These are phyloP conservation scores for Dictyostelium intermedium DNA, from an alignment of 78 protist genomes.

Conservation along the genomic window DNA sequence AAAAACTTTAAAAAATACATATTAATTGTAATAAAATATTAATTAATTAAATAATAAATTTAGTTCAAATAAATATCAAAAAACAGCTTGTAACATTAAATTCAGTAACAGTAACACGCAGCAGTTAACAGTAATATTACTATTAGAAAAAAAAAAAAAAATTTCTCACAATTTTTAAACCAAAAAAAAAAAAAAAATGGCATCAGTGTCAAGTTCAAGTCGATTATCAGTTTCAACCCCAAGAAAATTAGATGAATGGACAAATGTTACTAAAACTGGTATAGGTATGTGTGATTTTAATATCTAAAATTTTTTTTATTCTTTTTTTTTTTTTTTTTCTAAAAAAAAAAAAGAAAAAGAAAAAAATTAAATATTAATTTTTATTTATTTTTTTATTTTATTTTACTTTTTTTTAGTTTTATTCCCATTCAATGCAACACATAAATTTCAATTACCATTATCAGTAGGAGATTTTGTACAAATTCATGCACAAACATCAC, in stretches of 20 bases:
- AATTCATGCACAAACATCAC: slow-evolving; percentile 61
- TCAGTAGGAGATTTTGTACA: slow-evolving; percentile 79
- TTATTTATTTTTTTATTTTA: neutral
- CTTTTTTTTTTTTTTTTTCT: neutral
- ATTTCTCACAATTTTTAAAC: neutral
- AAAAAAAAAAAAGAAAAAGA: neutral
- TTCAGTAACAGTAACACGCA: neutral
- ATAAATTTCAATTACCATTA: slow-evolving; percentile 74
- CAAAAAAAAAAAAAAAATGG: neutral
- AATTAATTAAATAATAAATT: neutral
- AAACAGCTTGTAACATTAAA: neutral
- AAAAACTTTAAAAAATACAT: neutral
- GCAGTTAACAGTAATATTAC: neutral
- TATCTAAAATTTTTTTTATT: neutral
- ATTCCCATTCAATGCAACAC: slow-evolving; percentile 74
- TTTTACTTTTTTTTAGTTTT: slow-evolving; percentile 20
- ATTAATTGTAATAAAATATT: neutral
- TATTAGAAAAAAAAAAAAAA: neutral
- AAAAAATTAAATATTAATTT: too few relatives aligned
- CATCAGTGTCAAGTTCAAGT: neutral
- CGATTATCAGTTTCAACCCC: slow-evolving; percentile 21
- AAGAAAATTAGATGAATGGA: slow-evolving; percentile 37
- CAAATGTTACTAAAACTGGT: slow-evolving; percentile 26
- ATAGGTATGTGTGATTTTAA: neutral
- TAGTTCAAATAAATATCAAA: neutral